Evolutionary conservation across 2,329 filamentous ascomycete genomes (phyloP).

Genomic region (Scytalidium sp.): DNA sequence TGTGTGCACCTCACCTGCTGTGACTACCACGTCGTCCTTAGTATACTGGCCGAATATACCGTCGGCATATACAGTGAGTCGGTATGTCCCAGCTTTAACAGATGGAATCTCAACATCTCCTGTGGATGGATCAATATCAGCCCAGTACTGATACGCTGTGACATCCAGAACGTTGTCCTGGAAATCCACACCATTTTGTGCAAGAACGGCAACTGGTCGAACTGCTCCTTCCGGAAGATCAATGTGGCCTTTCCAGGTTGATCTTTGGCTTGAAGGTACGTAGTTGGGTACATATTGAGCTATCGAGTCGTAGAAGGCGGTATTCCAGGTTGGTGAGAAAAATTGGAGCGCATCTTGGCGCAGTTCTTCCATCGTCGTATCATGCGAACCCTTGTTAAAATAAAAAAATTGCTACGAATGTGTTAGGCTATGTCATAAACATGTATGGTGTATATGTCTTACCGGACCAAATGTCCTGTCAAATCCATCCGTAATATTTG

Average conservation of each 20-base stretch:
- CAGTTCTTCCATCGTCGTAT: slow-evolving; percentile 43
- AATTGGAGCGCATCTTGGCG: slow-evolving; percentile 51
- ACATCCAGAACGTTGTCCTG: slow-evolving; percentile 56
- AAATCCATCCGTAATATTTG: slow-evolving; percentile 63
- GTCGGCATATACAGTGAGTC: slow-evolving; percentile 60
- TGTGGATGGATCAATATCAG: slow-evolving; percentile 38
- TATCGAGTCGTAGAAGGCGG: slow-evolving; percentile 61
- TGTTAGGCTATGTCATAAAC: not conserved
- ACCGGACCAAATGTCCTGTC: slow-evolving; percentile 61
- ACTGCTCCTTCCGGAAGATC: slow-evolving; percentile 48
- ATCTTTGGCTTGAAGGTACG: slow-evolving; percentile 48
- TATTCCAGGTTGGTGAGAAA: slow-evolving; percentile 51
- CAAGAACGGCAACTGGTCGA: slow-evolving; percentile 53
- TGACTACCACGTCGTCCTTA: slow-evolving; percentile 45
- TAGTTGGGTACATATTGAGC: slow-evolving; percentile 57
- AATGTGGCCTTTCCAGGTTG: slow-evolving; percentile 47
- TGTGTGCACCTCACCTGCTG: slow-evolving; percentile 36
- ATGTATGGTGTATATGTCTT: slow-evolving; percentile 2
- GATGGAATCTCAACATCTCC: slow-evolving; percentile 50
- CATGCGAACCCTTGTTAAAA: slow-evolving; percentile 54
- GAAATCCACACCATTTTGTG: slow-evolving; percentile 48
- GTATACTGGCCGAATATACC: slow-evolving; percentile 59
- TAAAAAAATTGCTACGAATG: slow-evolving; percentile 50
- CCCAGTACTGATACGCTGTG: slow-evolving; percentile 62
- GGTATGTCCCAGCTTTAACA: slow-evolving; percentile 56